Evolutionary conservation across 1,284 basidiomycete genomes (phyloP).

Genomic region (Austroboletus rostrupii): DNA sequence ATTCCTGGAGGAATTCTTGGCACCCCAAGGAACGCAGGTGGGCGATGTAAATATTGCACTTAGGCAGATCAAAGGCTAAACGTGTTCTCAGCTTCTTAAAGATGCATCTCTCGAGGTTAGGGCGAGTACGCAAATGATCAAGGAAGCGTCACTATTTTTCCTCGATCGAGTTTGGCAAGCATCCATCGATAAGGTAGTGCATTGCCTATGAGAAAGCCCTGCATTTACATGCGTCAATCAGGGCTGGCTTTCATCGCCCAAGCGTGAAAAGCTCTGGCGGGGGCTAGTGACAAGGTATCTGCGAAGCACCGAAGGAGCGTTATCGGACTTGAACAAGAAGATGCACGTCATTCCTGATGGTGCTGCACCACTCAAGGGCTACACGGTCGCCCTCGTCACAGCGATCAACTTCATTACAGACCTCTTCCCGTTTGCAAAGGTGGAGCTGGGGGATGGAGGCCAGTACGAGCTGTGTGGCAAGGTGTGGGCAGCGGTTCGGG

Average conservation of each 20-base stretch:
- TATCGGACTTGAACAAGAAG: conserved; percentile 12
- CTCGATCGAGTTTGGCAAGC: conserved; percentile 10
- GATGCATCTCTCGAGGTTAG: conserved; percentile 21
- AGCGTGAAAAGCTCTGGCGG: conserved; percentile 23
- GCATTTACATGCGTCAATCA: not conserved
- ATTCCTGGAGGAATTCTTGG: conserved; percentile 20
- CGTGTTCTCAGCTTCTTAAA: conserved; percentile 11
- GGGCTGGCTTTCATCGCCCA: conserved; percentile 25
- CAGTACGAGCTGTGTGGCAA: conserved; percentile 22
- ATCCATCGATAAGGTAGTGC: conserved; percentile 12
- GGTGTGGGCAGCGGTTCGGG: conserved; percentile 19
- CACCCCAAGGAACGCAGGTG: conserved; percentile 13
- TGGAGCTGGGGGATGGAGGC: conserved; percentile 11
- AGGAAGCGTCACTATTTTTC: conserved; percentile 25
- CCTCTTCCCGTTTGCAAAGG: conserved; percentile 16
- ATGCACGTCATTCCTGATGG: conserved; percentile 16
- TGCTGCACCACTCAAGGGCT: conserved; percentile 12
- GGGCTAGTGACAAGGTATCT: conserved; percentile 25
- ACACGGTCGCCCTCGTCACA: conserved; percentile 17
- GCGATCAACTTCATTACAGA: conserved; percentile 21
- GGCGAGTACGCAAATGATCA: conserved; percentile 19
- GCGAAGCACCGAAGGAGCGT: conserved; percentile 21
- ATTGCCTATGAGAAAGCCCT: not conserved
- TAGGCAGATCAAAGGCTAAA: conserved; percentile 5
- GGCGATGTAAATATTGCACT: not conserved